phyloP scores from a whole-genome alignment of 495 filamentous ascomycete genomes.

The Endocarpon pusillum region DNA sequence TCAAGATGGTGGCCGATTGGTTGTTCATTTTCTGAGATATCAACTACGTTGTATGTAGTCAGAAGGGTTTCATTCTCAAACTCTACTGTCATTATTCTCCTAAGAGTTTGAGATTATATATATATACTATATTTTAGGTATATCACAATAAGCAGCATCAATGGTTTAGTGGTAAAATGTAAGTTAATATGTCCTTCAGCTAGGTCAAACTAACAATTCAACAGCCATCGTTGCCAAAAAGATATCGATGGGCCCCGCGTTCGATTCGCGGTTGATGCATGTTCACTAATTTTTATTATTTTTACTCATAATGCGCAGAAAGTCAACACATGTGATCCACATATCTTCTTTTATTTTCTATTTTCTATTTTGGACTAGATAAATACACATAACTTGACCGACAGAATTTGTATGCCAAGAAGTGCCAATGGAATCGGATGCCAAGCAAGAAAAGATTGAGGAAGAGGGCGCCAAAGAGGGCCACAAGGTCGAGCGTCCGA shows the following conservation, averaged over 20 bases:
- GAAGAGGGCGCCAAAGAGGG: too few species aligned
- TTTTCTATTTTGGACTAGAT: not conserved
- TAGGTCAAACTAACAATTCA: not conserved
- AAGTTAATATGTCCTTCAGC: not conserved
- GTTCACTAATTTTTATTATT: not conserved
- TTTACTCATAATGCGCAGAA: not conserved
- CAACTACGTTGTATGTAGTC: too few species aligned
- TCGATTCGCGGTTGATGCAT: conserved; percentile 2
- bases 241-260: conserved; percentile 3
- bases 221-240: not conserved
- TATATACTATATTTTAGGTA: too few species aligned
- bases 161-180: conserved; percentile 1
- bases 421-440: too few species aligned
- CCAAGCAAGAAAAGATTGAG: too few species aligned
- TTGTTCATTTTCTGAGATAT: too few species aligned
- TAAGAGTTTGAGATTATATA: too few species aligned
- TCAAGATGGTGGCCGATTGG: too few species aligned
- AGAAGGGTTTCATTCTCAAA: too few species aligned
- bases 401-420: too few species aligned
- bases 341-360: not conserved
- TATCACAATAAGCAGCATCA: conserved; percentile 1
- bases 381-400: not conserved
- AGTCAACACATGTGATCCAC: not conserved
- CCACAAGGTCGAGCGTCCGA: too few species aligned
- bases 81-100: too few species aligned